Percentiles rank a stretch among this genome's conserved stretches.
These are phyloP conservation scores for Fusarium foetens DNA, from an alignment of 2,329 filamentous ascomycete genomes.

Conservation along the genomic window DNA sequence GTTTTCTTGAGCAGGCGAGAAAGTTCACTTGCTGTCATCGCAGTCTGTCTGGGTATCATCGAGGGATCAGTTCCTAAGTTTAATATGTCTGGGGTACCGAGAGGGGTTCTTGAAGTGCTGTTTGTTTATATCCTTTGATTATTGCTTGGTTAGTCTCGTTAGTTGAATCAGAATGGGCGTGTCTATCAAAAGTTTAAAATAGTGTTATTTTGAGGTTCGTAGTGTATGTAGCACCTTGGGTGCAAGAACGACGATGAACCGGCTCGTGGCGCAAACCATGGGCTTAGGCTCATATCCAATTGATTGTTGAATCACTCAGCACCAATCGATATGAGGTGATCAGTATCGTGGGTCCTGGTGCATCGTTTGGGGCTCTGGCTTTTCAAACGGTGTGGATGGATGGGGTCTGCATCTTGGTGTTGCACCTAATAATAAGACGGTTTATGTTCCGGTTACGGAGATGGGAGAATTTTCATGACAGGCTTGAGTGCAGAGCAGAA, in stretches of 20 bases:
- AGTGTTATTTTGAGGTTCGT: not conserved
- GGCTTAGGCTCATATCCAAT: not conserved
- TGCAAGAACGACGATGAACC: not conserved
- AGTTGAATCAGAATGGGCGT: constrained; percentile 25
- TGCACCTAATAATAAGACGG: not conserved
- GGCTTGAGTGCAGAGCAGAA: not conserved
- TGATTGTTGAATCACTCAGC: not conserved
- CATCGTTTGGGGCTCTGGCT: constrained; percentile 4
- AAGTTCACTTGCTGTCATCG: constrained; percentile 4
- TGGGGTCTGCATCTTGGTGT: constrained; percentile 12
- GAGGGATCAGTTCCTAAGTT: not conserved
- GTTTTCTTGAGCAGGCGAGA: constrained; percentile 7
- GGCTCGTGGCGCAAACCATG: not conserved
- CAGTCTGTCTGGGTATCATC: not conserved
- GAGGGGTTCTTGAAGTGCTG: constrained; percentile 2
- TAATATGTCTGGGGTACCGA: constrained; percentile 6
- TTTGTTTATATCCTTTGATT: constrained; percentile 28
- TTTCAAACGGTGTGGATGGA: constrained; percentile 20
- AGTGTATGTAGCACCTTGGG: not conserved
- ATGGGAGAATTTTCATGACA: not conserved
- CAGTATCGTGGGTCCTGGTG: constrained; percentile 28
- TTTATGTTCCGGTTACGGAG: constrained; percentile 16
- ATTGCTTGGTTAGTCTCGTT: constrained; percentile 4
- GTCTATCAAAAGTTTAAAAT: not conserved
- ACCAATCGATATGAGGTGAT: constrained; percentile 45